A percentile compares a stretch with the other conserved stretches of the same genome.
Conservation (phyloP, 1,139 yeast genomes). For the Yamadazyma membranifaciens region DNA sequence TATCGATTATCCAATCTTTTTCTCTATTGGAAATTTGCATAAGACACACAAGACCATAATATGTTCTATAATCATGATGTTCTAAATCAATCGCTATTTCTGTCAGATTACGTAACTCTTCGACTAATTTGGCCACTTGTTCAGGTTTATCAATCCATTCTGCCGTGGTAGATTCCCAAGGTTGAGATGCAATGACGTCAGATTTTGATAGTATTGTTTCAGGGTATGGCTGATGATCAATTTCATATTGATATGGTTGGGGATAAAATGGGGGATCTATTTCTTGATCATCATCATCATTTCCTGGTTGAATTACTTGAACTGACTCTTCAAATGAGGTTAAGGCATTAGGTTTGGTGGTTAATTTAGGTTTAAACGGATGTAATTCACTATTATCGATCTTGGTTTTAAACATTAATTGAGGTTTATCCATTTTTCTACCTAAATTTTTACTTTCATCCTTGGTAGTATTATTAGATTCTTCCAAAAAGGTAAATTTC, state of each 20-base stretch:
- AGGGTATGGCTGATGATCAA: constrained; percentile 70
- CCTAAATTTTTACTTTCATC: constrained; percentile 38
- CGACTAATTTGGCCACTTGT: constrained; percentile 53
- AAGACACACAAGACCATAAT: constrained; percentile 84
- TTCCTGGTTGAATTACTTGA: constrained; percentile 29
- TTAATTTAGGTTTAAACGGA: constrained; percentile 77
- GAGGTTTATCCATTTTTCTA: constrained; percentile 68
- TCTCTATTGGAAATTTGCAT: constrained; percentile 89
- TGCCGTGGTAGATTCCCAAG: constrained; percentile 67
- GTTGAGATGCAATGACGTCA: constrained; percentile 55
- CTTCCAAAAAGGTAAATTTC: constrained; percentile 49
- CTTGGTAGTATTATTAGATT: constrained; percentile 20
- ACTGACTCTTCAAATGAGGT: constrained; percentile 53
- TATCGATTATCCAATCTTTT: constrained; percentile 83
- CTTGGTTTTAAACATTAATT: constrained; percentile 51
- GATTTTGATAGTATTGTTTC: constrained; percentile 43
- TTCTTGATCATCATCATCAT: constrained; percentile 27
- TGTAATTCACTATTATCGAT: constrained; percentile 66
- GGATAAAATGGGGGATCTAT: constrained; percentile 58
- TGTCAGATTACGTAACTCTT: constrained; percentile 44
- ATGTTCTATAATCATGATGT: constrained; percentile 91
- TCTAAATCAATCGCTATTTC: constrained; percentile 96
- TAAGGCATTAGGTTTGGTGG: constrained; percentile 68
- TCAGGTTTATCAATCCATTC: constrained; percentile 69
- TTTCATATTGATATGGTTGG: constrained; percentile 85